A percentile compares a stretch with the other conserved stretches of the same genome.
These are phyloP conservation scores for Apophysomyces ossiformis DNA, from an alignment of 371 early-diverging fungal species.

Conservation along the genomic window DNA sequence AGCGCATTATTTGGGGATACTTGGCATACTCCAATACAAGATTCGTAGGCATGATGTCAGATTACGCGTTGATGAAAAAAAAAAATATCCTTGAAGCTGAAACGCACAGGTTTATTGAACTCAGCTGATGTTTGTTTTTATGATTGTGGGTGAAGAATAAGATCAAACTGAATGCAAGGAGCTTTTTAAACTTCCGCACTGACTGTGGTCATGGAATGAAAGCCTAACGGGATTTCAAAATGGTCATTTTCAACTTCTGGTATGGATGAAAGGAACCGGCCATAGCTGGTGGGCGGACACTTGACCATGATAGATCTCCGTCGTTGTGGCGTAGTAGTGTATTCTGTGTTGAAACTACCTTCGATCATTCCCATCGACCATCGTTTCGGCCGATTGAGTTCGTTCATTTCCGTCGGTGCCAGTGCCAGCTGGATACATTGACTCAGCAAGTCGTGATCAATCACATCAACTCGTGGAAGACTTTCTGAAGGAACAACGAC, in stretches of 20 bases:
- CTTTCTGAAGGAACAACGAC: neutral
- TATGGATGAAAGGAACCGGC: neutral
- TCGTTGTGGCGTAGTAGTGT: neutral
- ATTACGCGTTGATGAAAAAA: no score
- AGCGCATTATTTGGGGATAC: no score
- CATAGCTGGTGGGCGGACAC: neutral
- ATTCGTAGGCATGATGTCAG: no score
- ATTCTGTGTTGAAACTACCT: neutral
- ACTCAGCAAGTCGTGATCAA: slow-evolving; percentile 15
- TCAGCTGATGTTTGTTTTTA: no score
- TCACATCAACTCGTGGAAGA: slow-evolving; percentile 3
- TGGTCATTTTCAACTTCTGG: slow-evolving; percentile 7
- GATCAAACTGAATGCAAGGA: no score
- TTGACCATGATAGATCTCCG: slow-evolving; percentile 1
- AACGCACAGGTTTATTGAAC: no score
- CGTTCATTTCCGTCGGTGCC: neutral
- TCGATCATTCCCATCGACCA: slow-evolving; percentile 20
- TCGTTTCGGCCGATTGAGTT: slow-evolving; percentile 6
- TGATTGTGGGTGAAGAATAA: no score
- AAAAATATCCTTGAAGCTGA: no score
- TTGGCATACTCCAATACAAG: no score
- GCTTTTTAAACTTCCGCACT: no score
- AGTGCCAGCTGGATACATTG: slow-evolving; percentile 21
- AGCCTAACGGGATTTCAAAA: no score
- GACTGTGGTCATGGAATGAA: no score